phyloP scores from a whole-genome alignment of 768 basidiomycete species.

The Trametopsis cervina region DNA sequence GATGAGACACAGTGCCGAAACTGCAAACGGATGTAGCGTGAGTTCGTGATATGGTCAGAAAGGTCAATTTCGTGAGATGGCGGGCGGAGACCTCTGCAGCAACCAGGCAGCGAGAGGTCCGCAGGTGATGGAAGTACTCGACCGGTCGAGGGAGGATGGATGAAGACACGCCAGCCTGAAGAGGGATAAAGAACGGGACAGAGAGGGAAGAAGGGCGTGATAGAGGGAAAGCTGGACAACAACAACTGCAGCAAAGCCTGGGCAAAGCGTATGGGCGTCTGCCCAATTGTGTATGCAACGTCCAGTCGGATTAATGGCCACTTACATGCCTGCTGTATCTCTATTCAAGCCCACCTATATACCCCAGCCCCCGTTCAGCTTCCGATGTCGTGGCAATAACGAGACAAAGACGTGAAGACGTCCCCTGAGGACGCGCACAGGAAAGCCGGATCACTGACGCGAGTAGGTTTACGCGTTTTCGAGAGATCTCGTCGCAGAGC shows the following conservation, averaged over 20 bases:
- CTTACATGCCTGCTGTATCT: no score
- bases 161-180: constrained; percentile 1
- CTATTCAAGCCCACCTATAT: no score
- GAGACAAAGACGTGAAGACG: no score
- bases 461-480: no score
- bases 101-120: constrained; percentile 8
- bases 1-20: neutral
- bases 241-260: neutral
- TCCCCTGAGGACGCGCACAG: neutral
- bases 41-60: neutral
- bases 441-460: no score
- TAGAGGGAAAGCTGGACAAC: neutral
- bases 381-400: no score
- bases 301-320: neutral
- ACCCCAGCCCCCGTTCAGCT: no score
- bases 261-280: constrained; percentile 10
- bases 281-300: constrained; percentile 7
- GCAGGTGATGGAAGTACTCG: constrained; percentile 3
- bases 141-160: constrained; percentile 7
- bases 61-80: neutral
- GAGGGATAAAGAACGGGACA: constrained; percentile 4
- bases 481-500: no score
- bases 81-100: constrained; percentile 9
- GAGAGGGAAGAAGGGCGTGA: constrained; percentile 4
- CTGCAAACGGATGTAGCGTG: neutral